phyloP scores from a whole-genome alignment of 2,329 filamentous ascomycete species.

The Corinectria fuckeliana region DNA sequence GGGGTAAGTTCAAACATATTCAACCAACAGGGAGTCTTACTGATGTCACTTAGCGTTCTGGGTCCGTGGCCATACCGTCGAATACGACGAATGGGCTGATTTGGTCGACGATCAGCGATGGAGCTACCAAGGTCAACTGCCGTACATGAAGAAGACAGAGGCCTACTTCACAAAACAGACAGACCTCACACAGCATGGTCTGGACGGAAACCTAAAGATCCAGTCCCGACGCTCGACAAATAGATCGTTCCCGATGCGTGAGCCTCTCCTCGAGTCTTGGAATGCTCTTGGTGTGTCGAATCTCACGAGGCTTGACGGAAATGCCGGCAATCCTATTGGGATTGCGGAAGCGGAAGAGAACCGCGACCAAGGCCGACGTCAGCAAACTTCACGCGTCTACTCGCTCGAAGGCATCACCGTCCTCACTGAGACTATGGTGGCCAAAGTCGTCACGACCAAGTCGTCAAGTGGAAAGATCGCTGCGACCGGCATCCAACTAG shows the following conservation, averaged over 20 bases:
- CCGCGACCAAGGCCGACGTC: constrained; percentile 26
- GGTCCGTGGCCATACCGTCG: constrained; percentile 50
- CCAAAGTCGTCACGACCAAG: constrained; percentile 26
- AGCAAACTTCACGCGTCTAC: constrained; percentile 31
- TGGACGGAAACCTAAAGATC: constrained; percentile 45
- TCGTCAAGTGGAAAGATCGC: background rate
- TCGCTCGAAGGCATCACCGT: constrained; percentile 33
- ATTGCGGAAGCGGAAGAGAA: constrained; percentile 41
- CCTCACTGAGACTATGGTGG: constrained; percentile 32
- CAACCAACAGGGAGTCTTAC: background rate
- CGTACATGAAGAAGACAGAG: constrained; percentile 10
- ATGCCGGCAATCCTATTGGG: constrained; percentile 38
- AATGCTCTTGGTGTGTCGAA: constrained; percentile 44
- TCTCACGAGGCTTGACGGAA: constrained; percentile 32
- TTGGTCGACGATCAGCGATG: constrained; percentile 47
- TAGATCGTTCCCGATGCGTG: constrained; percentile 47
- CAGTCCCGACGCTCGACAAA: constrained; percentile 38
- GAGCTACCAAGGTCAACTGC: constrained; percentile 49
- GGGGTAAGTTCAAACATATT: background rate
- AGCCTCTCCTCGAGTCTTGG: constrained; percentile 47
- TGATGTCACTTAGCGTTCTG: constrained; percentile 32
- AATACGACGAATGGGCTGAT: constrained; percentile 53
- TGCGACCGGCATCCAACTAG: constrained; percentile 1
- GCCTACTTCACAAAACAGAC: constrained; percentile 43
- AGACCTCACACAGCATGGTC: constrained; percentile 43